Base-by-base conservation (phyloP, 495 filamentous ascomycete genomes). In the Mytilinidion resinicola region DNA sequence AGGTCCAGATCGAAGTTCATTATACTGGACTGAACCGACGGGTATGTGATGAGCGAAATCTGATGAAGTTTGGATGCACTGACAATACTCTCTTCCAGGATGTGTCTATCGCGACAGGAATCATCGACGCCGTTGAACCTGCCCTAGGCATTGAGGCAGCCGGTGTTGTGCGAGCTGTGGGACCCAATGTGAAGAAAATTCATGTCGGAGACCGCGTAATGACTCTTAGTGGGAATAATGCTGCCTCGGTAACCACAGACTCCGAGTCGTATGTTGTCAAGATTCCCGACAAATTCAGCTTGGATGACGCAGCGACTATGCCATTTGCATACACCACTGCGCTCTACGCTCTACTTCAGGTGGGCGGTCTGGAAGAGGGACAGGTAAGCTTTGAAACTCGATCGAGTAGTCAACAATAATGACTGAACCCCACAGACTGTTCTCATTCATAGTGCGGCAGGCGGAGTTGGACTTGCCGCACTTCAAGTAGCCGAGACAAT, bases 391-490 rank as follows among this genome's bases (percentile, higher is more conserved):
- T 12, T n/a, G 4, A 17, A 12, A n/a, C 3, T 43, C 39, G n/a
- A n/a, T n/a, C n/a, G n/a, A n/a, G n/a, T n/a, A n/a, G n/a, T n/a
- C n/a, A n/a, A n/a, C n/a, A n/a, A n/a, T n/a, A n/a, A n/a, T n/a
- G n/a, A n/a, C n/a, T n/a, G n/a, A n/a, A n/a, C n/a, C n/a, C n/a
- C n/a, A n/a, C 37, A 77, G 51, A 56, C 36, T 20, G 52, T 65
- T 6, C 48, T 65, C 9, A 65, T 65, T 36, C 62, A 65, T 51
- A 48, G 57, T 5, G 62, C 50, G 3, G 57, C 62, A 21, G 62
- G 62, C 20, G 62, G 62, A 7, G 53, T 51, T 0, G 62, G 62
- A n/a, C 37, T 55, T 39, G 58, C 53, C 3, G 46, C 53, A 12
- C 53, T 65, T 33, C 57, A 61, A 9, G 12, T 65, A 4, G 52